Evolutionary conservation across 805 yeast species (phyloP).

Genomic region (Myxozyma kluyveri): DNA sequence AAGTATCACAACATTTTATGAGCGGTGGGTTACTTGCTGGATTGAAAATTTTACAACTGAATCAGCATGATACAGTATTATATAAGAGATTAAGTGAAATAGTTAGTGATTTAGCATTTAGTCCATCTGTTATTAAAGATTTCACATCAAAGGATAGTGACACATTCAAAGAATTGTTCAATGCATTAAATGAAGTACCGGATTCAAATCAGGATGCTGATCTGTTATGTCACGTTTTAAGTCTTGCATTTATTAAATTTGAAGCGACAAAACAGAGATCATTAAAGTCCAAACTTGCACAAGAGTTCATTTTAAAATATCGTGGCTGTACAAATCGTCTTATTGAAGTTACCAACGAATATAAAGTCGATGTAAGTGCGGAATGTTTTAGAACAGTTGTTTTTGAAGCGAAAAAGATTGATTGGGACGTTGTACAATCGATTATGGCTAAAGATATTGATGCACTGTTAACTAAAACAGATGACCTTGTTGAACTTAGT

Average conservation of each 20-base stretch:
- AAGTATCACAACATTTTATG: conserved; percentile 16
- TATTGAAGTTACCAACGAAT: conserved; percentile 1
- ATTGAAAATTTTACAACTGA: background rate
- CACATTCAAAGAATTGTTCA: conserved; percentile 11
- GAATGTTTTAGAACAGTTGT: conserved; percentile 10
- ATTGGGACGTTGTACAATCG: conserved; percentile 20
- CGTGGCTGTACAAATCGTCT: conserved; percentile 7
- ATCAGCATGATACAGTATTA: conserved; percentile 30
- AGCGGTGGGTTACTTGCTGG: conserved; percentile 1
- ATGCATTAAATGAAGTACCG: conserved; percentile 6
- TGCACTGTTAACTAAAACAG: conserved; percentile 15
- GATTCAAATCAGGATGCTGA: conserved; percentile 8
- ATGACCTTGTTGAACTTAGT: background rate
- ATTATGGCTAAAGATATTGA: conserved; percentile 18
- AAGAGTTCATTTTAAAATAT: conserved; percentile 11
- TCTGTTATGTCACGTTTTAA: conserved; percentile 11
- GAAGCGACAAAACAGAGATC: conserved; percentile 15
- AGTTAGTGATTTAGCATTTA: conserved; percentile 33
- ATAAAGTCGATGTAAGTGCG: conserved; percentile 9
- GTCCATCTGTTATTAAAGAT: conserved; percentile 22
- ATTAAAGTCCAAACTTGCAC: conserved; percentile 15
- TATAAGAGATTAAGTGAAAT: conserved; percentile 35
- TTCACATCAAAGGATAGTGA: background rate
- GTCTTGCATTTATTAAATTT: conserved; percentile 20
- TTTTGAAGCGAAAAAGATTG: background rate